Percentiles rank a stretch among this genome's conserved stretches.
These are phyloP conservation scores for Yamadazyma conglobata DNA, from an alignment of 1,139 yeast genomes.

Conservation along the genomic window DNA sequence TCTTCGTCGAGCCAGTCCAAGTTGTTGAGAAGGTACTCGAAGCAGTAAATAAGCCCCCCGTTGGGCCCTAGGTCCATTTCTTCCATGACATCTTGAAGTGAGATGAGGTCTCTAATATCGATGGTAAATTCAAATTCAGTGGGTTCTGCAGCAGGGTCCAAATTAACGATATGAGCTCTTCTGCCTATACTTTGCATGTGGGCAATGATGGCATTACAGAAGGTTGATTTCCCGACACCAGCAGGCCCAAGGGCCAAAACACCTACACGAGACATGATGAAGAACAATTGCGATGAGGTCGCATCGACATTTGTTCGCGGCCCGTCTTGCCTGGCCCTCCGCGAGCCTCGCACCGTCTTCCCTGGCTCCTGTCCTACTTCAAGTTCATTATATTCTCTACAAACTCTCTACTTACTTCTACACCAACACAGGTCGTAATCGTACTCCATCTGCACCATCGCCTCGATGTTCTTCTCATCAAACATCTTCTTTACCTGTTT, in stretches of 20 bases:
- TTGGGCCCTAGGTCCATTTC: conserved; percentile 93
- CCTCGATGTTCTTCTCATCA: conserved; percentile 34
- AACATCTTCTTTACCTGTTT: conserved; percentile 55
- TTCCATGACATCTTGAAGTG: conserved; percentile 95
- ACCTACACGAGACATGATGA: conserved; percentile 88
- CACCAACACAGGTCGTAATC: conserved; percentile 64
- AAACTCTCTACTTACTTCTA: conserved; percentile 18
- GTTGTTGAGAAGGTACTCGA: conserved; percentile 81
- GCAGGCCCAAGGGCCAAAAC: conserved; percentile 97
- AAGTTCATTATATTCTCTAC: no score
- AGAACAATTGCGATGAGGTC: no score
- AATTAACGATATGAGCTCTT: conserved; percentile 87
- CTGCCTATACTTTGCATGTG: conserved; percentile 91
- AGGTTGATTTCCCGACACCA: conserved; percentile 92
- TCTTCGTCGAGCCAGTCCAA: conserved; percentile 97
- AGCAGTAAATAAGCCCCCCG: conserved; percentile 91
- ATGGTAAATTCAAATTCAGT: conserved; percentile 87
- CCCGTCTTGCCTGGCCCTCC: neutral
- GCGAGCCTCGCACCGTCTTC: no score
- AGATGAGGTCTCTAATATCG: conserved; percentile 87
- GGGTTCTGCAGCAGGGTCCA: conserved; percentile 98
- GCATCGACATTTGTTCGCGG: neutral
- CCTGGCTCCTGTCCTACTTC: no score
- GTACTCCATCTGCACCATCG: conserved; percentile 58
- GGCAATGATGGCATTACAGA: conserved; percentile 81